phyloP scores from a whole-genome alignment of 352 stramenopile genomes.

The Globisporangium ultimum region DNA sequence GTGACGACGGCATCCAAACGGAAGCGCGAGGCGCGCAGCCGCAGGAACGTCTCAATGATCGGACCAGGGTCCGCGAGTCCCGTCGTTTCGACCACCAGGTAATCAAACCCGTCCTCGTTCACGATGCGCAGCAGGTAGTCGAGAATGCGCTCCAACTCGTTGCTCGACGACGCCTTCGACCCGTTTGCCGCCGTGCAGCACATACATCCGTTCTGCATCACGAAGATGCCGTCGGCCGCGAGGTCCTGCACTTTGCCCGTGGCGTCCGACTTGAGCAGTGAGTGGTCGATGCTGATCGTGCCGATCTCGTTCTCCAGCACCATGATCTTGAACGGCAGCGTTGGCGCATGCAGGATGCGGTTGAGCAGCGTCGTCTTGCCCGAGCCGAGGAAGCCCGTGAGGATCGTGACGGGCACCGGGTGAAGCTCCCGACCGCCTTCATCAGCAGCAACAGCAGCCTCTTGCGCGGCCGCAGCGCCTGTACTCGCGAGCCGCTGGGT shows the following conservation, averaged over 20 bases:
- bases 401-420: slow-evolving; percentile 86
- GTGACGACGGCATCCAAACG: slow-evolving; percentile 95
- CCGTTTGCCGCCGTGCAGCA: slow-evolving; percentile 93
- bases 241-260: slow-evolving; percentile 4
- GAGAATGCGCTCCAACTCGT: slow-evolving; percentile 90
- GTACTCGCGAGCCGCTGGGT: slow-evolving; percentile 34
- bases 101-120: slow-evolving; percentile 91
- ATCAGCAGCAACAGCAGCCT: background rate
- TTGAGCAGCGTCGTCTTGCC: slow-evolving; percentile 98
- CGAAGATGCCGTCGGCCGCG: slow-evolving; percentile 89
- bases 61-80: slow-evolving; percentile 95
- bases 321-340: slow-evolving; percentile 92
- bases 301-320: slow-evolving; percentile 92
- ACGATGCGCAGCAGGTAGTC: slow-evolving; percentile 72
- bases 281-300: slow-evolving; percentile 68
- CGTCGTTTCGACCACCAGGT: slow-evolving; percentile 96
- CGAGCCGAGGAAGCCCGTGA: slow-evolving; percentile 93
- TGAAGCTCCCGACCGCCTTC: background rate
- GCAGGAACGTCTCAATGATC: slow-evolving; percentile 97
- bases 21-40: slow-evolving; percentile 87
- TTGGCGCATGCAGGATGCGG: slow-evolving; percentile 87
- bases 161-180: slow-evolving; percentile 88
- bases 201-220: slow-evolving; percentile 98
- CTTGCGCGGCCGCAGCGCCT: background rate
- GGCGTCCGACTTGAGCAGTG: slow-evolving; percentile 28